Base-by-base conservation (phyloP, 1,284 basidiomycete species). In the Trichosporon coremiiforme region DNA sequence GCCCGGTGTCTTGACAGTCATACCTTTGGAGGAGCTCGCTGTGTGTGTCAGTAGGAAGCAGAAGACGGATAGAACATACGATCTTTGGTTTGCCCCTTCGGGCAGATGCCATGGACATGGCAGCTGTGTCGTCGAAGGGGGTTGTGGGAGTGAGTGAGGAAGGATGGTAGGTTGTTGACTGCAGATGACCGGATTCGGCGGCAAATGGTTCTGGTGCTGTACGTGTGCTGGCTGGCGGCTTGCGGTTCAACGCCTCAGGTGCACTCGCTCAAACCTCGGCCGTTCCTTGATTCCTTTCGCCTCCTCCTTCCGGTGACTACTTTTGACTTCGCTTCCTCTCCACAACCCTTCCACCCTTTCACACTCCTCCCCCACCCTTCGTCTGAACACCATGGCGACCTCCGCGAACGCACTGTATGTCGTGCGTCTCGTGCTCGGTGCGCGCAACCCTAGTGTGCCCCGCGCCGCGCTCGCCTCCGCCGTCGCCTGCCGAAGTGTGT, bases 21-120 rank as follows among this genome's bases (percentile, higher is more conserved):
- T 53, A 81, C 81, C 72, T 77, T 79, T 69, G 75, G 78, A 5
- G 82, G 82, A 31, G 82, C 79, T 50, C 81, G 72, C 81, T 83
- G 73, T 38, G 10, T 35, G 60, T 8, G 65, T 70, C 47, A 73
- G 71, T 68, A 7, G 17, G 45, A 6, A 41, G 47, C 9, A 10
- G 33, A 29, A 3, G 2, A 22, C n/a, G 9, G 20, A 3, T 7
- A 22, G 20, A 15, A 72, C 81, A 73, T 64, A 82, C 82, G 60
- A 83, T 80, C 69, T 80, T 82, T 22, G 80, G 79, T 71, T 80
- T 82, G 53, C 80, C 79, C 66, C 80, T 70, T 29, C 77, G 69
- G 31, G 79, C 76, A 29, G 79, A 71, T 53, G 78, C 77, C 73
- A 78, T 75, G 25, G 77, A 78, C 76, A 79, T 77, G 20, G 79